Evolutionary conservation across 371 early-diverging fungal species (phyloP).

Genomic region (Nematocida major): DNA sequence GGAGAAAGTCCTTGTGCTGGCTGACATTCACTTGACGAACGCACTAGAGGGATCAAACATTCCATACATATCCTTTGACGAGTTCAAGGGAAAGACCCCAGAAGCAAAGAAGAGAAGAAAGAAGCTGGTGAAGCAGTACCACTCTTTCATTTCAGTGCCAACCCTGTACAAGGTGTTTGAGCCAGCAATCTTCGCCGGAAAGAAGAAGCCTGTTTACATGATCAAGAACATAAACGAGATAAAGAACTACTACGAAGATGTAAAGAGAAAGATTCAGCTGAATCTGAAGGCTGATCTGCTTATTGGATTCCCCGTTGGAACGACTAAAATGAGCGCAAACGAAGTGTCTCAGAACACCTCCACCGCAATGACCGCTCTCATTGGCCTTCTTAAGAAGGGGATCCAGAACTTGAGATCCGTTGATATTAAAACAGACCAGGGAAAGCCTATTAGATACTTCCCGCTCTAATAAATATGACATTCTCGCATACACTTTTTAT

Average conservation of each 20-base stretch:
- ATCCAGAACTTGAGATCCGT: slow-evolving; percentile 96
- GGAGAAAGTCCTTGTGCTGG: slow-evolving; percentile 84
- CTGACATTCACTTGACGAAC: slow-evolving; percentile 90
- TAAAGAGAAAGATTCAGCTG: slow-evolving; percentile 94
- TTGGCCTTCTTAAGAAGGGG: slow-evolving; percentile 92
- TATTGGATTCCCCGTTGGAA: slow-evolving; percentile 90
- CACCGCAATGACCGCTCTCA: slow-evolving; percentile 89
- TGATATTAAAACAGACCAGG: slow-evolving; percentile 93
- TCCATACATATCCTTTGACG: slow-evolving; percentile 86
- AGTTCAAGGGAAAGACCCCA: slow-evolving; percentile 88
- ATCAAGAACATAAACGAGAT: slow-evolving; percentile 84
- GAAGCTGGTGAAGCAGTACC: slow-evolving; percentile 80
- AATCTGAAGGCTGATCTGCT: slow-evolving; percentile 95
- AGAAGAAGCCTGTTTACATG: slow-evolving; percentile 91
- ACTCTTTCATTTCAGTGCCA: slow-evolving; percentile 92
- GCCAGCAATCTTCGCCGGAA: slow-evolving; percentile 86
- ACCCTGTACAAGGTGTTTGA: slow-evolving; percentile 90
- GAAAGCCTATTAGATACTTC: slow-evolving; percentile 69
- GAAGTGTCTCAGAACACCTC: slow-evolving; percentile 88
- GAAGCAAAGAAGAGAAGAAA: slow-evolving; percentile 97
- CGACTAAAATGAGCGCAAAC: slow-evolving; percentile 85
- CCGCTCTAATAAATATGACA: slow-evolving; percentile 20
- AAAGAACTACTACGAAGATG: slow-evolving; percentile 78
- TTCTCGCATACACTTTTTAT: not conserved
- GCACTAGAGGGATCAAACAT: slow-evolving; percentile 69